phyloP scores from a whole-genome alignment of 2,329 filamentous ascomycete genomes.

The Exophiala sp. region DNA sequence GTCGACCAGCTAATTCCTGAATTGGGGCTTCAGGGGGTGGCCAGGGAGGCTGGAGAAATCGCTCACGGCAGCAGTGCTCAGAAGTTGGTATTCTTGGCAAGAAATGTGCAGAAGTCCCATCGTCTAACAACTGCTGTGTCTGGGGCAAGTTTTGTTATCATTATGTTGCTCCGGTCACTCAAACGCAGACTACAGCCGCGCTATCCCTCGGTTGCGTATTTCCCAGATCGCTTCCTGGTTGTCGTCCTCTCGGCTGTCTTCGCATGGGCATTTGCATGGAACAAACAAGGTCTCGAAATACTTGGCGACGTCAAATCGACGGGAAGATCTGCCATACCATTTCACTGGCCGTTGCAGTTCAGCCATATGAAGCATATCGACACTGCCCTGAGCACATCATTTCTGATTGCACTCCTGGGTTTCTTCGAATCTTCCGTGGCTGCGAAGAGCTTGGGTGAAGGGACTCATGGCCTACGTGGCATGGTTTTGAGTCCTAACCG shows the following conservation, averaged over 20 bases:
- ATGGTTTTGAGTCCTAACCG: slow-evolving; percentile 86
- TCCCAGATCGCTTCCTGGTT: slow-evolving; percentile 87
- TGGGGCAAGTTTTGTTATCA: slow-evolving; percentile 74
- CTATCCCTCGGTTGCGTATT: slow-evolving; percentile 76
- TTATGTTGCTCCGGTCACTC: slow-evolving; percentile 86
- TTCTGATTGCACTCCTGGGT: slow-evolving; percentile 90
- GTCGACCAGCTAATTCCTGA: slow-evolving; percentile 93
- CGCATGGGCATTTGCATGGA: slow-evolving; percentile 73
- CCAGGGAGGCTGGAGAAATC: slow-evolving; percentile 56
- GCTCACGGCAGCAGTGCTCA: slow-evolving; percentile 81
- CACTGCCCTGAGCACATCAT: slow-evolving; percentile 83
- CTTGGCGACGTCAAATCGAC: slow-evolving; percentile 76
- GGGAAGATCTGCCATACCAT: slow-evolving; percentile 68
- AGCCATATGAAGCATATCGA: slow-evolving; percentile 77
- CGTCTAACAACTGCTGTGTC: slow-evolving; percentile 72
- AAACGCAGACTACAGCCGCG: slow-evolving; percentile 78
- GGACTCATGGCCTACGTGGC: slow-evolving; percentile 65
- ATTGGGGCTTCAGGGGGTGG: slow-evolving; percentile 68
- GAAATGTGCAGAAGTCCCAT: slow-evolving; percentile 65
- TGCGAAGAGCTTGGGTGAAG: slow-evolving; percentile 76
- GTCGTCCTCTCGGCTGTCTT: slow-evolving; percentile 81
- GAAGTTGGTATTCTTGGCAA: slow-evolving; percentile 75
- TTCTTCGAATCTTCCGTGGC: slow-evolving; percentile 98
- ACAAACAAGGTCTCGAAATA: slow-evolving; percentile 73
- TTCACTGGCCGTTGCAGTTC: slow-evolving; percentile 79